A percentile compares a stretch with the other conserved stretches of the same genome.
phyloP scores from a whole-genome alignment of 495 filamentous ascomycete species.

The Annulohypoxylon stygium region DNA sequence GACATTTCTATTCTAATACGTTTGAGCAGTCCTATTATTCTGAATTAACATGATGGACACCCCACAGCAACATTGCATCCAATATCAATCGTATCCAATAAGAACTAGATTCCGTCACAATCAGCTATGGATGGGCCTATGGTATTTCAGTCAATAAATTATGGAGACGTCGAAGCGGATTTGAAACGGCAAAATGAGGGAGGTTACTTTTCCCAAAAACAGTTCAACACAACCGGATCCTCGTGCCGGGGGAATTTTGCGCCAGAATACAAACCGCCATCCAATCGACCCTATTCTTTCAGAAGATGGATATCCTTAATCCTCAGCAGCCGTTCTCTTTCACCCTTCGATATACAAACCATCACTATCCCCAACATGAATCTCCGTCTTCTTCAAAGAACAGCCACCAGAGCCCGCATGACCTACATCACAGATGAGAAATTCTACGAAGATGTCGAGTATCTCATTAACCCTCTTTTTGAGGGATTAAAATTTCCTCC shows the following conservation, averaged over 20 bases:
- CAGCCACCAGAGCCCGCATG: constrained; percentile 16
- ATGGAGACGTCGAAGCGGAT: too few species aligned
- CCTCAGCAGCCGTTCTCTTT: constrained; percentile 30
- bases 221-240: constrained; percentile 49
- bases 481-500: constrained; percentile 37
- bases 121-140: too few species aligned
- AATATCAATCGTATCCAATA: too few species aligned
- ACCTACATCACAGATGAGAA: constrained; percentile 20
- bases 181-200: too few species aligned
- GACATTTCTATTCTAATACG: too few species aligned
- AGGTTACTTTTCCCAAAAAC: not conserved
- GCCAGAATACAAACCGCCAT: constrained; percentile 36
- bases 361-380: constrained; percentile 25
- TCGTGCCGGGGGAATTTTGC: constrained; percentile 24
- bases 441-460: constrained; percentile 15
- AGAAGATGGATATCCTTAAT: constrained; percentile 48
- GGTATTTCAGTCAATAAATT: too few species aligned
- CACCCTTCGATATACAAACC: constrained; percentile 24
- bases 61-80: too few species aligned
- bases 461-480: constrained; percentile 32
- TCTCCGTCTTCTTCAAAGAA: constrained; percentile 29
- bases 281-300: constrained; percentile 43
- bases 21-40: too few species aligned
- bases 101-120: too few species aligned
- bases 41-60: too few species aligned